Conservation (phyloP, 441 rosid genomes). For the Corymbia citriodora region DNA sequence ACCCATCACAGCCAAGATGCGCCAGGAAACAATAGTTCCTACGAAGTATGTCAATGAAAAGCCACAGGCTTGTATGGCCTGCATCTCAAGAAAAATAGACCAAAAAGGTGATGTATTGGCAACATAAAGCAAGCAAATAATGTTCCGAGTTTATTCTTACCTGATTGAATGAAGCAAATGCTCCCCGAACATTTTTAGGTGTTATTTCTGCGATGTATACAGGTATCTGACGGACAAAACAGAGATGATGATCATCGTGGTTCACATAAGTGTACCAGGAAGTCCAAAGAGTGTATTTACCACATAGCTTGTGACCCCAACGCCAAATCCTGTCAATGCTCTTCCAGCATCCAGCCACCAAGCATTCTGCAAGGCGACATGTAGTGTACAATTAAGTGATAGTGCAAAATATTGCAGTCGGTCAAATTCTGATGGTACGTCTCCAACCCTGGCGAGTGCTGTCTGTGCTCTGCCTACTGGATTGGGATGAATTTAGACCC, state of each 20-base stretch:
- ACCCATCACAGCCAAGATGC: conserved; percentile 54
- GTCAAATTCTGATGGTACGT: neutral
- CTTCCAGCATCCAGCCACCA: conserved; percentile 53
- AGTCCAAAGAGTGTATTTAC: conserved; percentile 17
- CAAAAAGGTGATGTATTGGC: neutral
- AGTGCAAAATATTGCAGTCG: neutral
- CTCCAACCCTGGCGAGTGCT: neutral
- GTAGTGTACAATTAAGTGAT: neutral
- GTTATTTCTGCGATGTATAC: conserved; percentile 61
- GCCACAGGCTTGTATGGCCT: conserved; percentile 37
- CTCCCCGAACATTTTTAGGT: conserved; percentile 55
- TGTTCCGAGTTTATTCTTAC: conserved; percentile 9
- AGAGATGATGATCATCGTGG: neutral
- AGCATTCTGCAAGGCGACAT: conserved; percentile 18
- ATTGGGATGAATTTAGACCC: neutral
- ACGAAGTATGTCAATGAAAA: conserved; percentile 33
- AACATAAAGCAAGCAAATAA: neutral
- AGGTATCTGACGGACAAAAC: conserved; percentile 20
- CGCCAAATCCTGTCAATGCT: conserved; percentile 49
- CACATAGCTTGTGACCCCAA: conserved; percentile 56
- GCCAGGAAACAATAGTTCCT: conserved; percentile 51
- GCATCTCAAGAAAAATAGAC: neutral
- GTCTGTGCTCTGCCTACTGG: neutral
- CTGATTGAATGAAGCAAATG: conserved; percentile 43
- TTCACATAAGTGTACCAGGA: neutral